A percentile compares a stretch with the other conserved stretches of the same genome.
Evolutionary conservation across 352 stramenopile species (phyloP).

Genomic region (Albugo laibachii): DNA sequence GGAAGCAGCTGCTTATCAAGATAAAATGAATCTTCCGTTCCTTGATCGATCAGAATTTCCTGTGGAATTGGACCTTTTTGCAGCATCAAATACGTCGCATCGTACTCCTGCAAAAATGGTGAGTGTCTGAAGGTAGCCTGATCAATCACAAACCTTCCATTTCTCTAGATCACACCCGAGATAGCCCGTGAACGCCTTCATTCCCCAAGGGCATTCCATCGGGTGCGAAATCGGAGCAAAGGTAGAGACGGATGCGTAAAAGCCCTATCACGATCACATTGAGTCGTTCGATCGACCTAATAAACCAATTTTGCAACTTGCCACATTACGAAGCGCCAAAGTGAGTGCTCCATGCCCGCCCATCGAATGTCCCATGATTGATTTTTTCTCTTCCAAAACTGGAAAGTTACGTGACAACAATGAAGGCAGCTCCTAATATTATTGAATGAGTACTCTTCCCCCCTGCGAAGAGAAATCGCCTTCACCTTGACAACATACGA

Average conservation of each 20-base stretch:
- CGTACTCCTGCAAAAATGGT: conserved; percentile 32
- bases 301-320: conserved; percentile 6
- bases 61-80: conserved; percentile 34
- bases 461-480: not conserved
- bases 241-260: conserved; percentile 87
- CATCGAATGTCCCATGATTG: conserved; percentile 95
- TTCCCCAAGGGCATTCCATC: conserved; percentile 90
- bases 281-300: not conserved
- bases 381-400: conserved; percentile 55
- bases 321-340: conserved; percentile 81
- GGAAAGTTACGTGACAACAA: conserved; percentile 81
- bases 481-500: conserved; percentile 83
- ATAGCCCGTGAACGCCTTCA: conserved; percentile 96
- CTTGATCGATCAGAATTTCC: conserved; percentile 81
- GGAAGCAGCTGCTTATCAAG: conserved; percentile 81
- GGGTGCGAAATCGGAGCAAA: conserved; percentile 95
- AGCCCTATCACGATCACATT: conserved; percentile 12
- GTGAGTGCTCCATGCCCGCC: conserved; percentile 92
- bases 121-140: not conserved
- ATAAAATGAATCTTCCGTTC: conserved; percentile 76
- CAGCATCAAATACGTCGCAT: conserved; percentile 82
- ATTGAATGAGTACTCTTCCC: not conserved
- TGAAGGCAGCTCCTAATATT: conserved; percentile 67
- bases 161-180: conserved; percentile 79
- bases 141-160: conserved; percentile 26